phyloP scores from a whole-genome alignment of 2,329 filamentous ascomycete genomes.

The Exophiala lecanii-corni region DNA sequence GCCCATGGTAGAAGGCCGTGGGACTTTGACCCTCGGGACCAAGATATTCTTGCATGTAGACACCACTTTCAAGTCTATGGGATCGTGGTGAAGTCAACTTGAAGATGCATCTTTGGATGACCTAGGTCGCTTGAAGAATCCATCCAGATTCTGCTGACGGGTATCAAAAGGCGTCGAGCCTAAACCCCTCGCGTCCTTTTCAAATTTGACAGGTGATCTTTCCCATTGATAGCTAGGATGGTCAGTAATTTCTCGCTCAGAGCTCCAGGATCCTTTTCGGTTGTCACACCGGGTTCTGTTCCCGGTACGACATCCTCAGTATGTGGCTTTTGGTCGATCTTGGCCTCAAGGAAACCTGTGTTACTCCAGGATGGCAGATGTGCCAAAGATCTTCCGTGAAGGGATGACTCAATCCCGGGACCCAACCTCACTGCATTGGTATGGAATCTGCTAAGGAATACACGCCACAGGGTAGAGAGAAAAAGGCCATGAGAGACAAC shows the following conservation, averaged over 20 bases:
- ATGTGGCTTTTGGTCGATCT: slow-evolving; percentile 1
- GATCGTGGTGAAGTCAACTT: not conserved
- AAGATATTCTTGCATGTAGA: no score
- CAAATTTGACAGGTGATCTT: slow-evolving; percentile 66
- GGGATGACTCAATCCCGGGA: slow-evolving; percentile 37
- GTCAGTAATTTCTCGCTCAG: slow-evolving; percentile 36
- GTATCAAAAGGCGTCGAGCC: slow-evolving; percentile 72
- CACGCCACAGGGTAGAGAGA: slow-evolving; percentile 63
- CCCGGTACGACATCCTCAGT: no score
- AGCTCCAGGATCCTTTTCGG: slow-evolving; percentile 19
- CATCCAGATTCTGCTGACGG: slow-evolving; percentile 68
- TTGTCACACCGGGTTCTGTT: not conserved
- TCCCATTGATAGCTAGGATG: slow-evolving; percentile 62
- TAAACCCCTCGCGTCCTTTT: slow-evolving; percentile 79
- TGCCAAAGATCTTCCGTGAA: slow-evolving; percentile 40
- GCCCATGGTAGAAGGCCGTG: no score
- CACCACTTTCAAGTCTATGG: no score
- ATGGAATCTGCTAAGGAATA: slow-evolving; percentile 55
- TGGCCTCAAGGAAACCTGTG: slow-evolving; percentile 56
- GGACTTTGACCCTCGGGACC: no score
- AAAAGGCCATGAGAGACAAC: slow-evolving; percentile 83
- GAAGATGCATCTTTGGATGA: not conserved
- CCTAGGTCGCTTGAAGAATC: slow-evolving; percentile 63
- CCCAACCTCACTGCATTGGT: slow-evolving; percentile 42
- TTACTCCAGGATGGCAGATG: slow-evolving; percentile 60